Evolutionary conservation across 768 basidiomycete genomes (phyloP).

Genomic region (Hygrophorus russula): DNA sequence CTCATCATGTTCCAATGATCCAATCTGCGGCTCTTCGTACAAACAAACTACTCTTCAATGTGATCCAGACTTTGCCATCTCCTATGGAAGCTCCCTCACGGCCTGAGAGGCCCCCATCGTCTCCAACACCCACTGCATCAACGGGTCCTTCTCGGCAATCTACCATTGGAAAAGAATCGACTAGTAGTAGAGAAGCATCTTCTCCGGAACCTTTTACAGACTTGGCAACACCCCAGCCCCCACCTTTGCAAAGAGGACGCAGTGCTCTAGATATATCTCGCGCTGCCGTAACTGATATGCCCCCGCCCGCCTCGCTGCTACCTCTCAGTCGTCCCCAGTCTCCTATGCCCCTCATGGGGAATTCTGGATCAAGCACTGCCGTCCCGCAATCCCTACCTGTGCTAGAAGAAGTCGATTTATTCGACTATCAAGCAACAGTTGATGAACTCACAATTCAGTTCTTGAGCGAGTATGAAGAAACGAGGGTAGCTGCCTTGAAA

Average conservation of each 20-base stretch:
- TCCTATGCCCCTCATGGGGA: slow-evolving; percentile 37
- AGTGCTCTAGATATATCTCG: slow-evolving; percentile 20
- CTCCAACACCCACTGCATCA: slow-evolving; percentile 43
- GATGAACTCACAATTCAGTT: slow-evolving; percentile 90
- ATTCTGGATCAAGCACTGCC: slow-evolving; percentile 23
- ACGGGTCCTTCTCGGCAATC: slow-evolving; percentile 38
- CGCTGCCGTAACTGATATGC: slow-evolving; percentile 20
- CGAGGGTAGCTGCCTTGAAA: slow-evolving; percentile 87
- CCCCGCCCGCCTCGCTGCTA: slow-evolving; percentile 13
- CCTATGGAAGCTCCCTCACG: slow-evolving; percentile 38
- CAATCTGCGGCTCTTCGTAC: slow-evolving; percentile 78
- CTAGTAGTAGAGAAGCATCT: slow-evolving; percentile 25
- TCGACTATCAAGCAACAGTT: slow-evolving; percentile 90
- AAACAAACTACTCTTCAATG: slow-evolving; percentile 73
- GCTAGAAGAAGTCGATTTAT: slow-evolving; percentile 53
- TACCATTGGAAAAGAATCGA: slow-evolving; percentile 19
- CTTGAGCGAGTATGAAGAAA: slow-evolving; percentile 93
- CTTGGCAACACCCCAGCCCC: slow-evolving; percentile 12
- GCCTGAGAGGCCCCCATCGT: slow-evolving; percentile 24
- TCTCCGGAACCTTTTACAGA: slow-evolving; percentile 34
- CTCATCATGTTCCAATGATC: slow-evolving; percentile 83
- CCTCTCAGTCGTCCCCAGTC: slow-evolving; percentile 52
- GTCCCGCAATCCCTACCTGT: slow-evolving; percentile 13
- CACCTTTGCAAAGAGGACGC: slow-evolving; percentile 12
- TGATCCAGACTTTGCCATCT: slow-evolving; percentile 77